Evolutionary conservation across 106 monocot species (phyloP), one percentile per base, ranked within the genome.

Genomic region (Dioscorea alata): DNA sequence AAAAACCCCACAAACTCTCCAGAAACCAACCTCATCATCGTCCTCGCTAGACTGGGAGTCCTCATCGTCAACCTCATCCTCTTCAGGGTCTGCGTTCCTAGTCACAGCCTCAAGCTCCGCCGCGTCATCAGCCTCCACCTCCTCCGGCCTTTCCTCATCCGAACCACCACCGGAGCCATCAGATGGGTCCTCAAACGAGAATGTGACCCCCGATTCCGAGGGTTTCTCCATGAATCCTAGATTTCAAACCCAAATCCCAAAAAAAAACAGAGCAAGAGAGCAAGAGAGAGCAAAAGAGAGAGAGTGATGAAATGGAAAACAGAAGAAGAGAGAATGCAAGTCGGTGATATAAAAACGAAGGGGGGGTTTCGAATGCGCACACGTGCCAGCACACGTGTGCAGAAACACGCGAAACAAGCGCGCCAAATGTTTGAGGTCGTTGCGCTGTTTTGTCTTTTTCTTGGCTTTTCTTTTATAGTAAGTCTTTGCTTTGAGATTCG

Each of bases 61-160:
- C 42, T 42, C 42, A 1, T 70, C 85, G 21, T 50, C 79, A 12
- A 35, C 77, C 16, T 71, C 83, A 4, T 69, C 80, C 13, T 79
- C 83, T 0, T 58, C 83, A 49, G 74, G 61, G 31, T 61, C 62
- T 15, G 69, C 75, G 12, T 75, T 28, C 78, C 70, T 75, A 7
- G 80, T 72, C 23, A 86, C 90, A 3, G 80, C 86, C 83, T 90
- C 86, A 22, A 86, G 75, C 75, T 90, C 90, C 72, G 83, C 85
- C 63, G 81, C 75, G 48, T 88, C 88, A 23, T 74, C 83, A 57
- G 79, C 78, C 49, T 81, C 80, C 56, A n/a, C 68, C 33, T 73
- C 78, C 23, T 20, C 59, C 28, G 28, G 33, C 21, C 69, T 67
- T 53, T 33, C 51, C 19, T 28, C 28, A 28, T 28, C 28, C 28